These are phyloP conservation scores for Cystobasidium onofrii DNA, from an alignment of 768 basidiomycete species.

Conservation along the genomic window DNA sequence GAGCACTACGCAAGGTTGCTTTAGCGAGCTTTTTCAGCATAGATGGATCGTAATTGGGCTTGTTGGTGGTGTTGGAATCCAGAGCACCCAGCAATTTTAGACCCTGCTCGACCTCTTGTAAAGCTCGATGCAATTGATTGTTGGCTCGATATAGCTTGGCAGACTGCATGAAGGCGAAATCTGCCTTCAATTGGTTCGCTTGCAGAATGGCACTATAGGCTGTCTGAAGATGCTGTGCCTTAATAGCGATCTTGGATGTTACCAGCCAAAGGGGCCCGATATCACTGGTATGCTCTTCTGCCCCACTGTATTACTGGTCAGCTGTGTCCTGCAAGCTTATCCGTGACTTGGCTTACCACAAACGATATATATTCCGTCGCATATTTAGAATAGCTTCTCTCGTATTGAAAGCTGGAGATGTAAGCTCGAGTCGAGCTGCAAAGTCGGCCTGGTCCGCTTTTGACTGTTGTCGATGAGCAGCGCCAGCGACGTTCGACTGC, in stretches of 20 bases:
- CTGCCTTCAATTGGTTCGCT: constrained; percentile 62
- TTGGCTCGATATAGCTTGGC: constrained; percentile 72
- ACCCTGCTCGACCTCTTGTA: constrained; percentile 58
- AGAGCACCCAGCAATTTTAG: constrained; percentile 13
- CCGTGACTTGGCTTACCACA: background rate
- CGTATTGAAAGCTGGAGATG: constrained; percentile 76
- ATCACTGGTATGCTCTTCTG: constrained; percentile 40
- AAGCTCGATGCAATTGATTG: constrained; percentile 72
- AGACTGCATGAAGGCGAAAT: constrained; percentile 78
- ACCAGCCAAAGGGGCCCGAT: constrained; percentile 80
- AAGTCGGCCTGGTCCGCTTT: constrained; percentile 9
- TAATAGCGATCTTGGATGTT: constrained; percentile 91
- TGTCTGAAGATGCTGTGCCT: constrained; percentile 89
- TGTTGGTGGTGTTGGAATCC: constrained; percentile 45
- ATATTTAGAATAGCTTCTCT: constrained; percentile 84
- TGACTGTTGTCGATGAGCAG: background rate
- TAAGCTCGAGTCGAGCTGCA: constrained; percentile 60
- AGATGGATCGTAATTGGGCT: background rate
- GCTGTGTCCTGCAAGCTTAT: background rate
- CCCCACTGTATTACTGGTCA: constrained; percentile 12
- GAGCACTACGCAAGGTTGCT: constrained; percentile 61
- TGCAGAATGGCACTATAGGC: constrained; percentile 93
- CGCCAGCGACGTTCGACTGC: background rate
- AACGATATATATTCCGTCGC: constrained; percentile 66
- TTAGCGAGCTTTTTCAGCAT: constrained; percentile 49